Evolutionary conservation across 306 rosid species (phyloP).

Genomic region (Bauhinia variegata): DNA sequence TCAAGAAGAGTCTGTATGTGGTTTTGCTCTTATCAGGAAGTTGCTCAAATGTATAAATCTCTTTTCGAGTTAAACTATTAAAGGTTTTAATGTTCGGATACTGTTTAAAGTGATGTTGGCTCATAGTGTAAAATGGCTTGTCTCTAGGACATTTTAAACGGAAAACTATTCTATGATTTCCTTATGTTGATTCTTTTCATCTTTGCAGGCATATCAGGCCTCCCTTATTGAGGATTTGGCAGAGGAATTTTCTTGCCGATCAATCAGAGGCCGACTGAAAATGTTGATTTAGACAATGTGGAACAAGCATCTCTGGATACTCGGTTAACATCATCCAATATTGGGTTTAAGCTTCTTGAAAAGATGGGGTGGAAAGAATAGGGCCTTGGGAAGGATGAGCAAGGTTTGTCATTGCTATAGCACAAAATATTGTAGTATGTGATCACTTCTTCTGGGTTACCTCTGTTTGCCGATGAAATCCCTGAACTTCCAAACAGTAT

Average conservation of each 20-base stretch:
- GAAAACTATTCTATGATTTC: slow-evolving; percentile 10
- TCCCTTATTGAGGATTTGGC: slow-evolving; percentile 61
- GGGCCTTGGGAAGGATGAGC: slow-evolving; percentile 97
- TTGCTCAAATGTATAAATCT: neutral
- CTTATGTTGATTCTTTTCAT: slow-evolving; percentile 3
- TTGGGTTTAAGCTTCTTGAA: slow-evolving; percentile 96
- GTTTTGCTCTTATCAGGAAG: neutral
- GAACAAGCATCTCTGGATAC: slow-evolving; percentile 95
- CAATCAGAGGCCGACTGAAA: slow-evolving; percentile 89
- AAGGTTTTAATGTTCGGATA: neutral
- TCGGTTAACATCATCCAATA: slow-evolving; percentile 75
- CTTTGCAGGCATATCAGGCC: slow-evolving; percentile 51
- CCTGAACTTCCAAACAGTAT: neutral
- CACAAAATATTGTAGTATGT: neutral
- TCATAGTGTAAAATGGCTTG: neutral
- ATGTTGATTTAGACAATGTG: slow-evolving; percentile 88
- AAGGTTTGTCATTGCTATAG: no score
- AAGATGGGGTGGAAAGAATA: slow-evolving; percentile 99
- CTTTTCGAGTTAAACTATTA: neutral
- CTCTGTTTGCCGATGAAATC: no score
- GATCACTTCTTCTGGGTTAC: neutral
- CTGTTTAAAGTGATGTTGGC: neutral
- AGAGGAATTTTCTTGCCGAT: slow-evolving; percentile 83
- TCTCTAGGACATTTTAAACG: slow-evolving; percentile 14
- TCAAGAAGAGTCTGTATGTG: neutral